Percentiles rank a stretch among this genome's conserved stretches.
phyloP scores from a whole-genome alignment of 2,329 filamentous ascomycete genomes.

The Trichoderma asperellum region DNA sequence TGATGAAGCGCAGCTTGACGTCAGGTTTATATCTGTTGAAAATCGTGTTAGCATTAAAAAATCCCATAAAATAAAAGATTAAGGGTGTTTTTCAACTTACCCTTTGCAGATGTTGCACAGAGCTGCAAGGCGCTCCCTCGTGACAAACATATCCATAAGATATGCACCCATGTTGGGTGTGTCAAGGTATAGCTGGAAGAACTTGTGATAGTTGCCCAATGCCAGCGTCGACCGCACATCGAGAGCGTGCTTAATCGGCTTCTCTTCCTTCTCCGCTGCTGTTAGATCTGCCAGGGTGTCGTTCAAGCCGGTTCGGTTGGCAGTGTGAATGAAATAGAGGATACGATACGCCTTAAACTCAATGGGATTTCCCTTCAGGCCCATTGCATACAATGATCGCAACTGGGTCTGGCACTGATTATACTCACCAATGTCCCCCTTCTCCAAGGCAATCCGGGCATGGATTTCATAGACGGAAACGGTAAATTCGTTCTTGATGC shows the following conservation, averaged over 20 bases:
- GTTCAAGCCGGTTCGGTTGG: conserved; percentile 97
- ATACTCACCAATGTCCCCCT: conserved; percentile 99
- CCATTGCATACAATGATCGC: conserved; percentile 84
- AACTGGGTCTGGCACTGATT: conserved; percentile 99
- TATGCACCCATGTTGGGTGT: conserved; percentile 97
- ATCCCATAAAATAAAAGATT: not conserved
- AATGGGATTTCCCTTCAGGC: conserved; percentile 83
- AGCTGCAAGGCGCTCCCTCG: conserved; percentile 87
- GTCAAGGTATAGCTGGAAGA: conserved; percentile 94
- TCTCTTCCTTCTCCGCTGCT: conserved; percentile 87
- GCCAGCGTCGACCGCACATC: conserved; percentile 89
- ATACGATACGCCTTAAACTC: conserved; percentile 99
- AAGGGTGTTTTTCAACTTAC: conserved; percentile 60
- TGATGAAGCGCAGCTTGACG: conserved; percentile 86
- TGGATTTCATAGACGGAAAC: conserved; percentile 97
- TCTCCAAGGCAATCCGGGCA: conserved; percentile 94
- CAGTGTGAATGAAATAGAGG: conserved; percentile 98
- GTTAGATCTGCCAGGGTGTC: conserved; percentile 99
- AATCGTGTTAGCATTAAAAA: conserved; percentile 49
- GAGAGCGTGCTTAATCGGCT: conserved; percentile 85
- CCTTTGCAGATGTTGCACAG: conserved; percentile 91
- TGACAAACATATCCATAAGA: conserved; percentile 99
- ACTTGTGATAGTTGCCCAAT: conserved; percentile 94
- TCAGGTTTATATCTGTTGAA: conserved; percentile 82
- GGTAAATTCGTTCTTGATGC: conserved; percentile 94